These are phyloP conservation scores for Hanseniaspora valbyensis DNA, from an alignment of 805 yeast genomes.

Conservation along the genomic window DNA sequence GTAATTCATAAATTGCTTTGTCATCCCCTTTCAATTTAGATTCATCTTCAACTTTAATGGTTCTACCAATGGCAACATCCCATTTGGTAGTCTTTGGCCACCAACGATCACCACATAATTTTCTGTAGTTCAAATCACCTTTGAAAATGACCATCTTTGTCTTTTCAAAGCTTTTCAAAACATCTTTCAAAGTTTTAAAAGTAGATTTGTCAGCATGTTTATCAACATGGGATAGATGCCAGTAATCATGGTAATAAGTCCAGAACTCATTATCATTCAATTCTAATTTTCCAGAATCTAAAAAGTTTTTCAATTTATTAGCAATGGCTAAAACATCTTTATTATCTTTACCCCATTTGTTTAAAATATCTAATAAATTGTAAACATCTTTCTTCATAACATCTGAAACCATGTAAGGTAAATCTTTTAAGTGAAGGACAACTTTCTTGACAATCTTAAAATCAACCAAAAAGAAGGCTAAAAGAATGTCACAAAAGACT, in stretches of 20 bases:
- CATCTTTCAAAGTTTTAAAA: conserved; percentile 43
- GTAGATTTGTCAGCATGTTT: conserved; percentile 37
- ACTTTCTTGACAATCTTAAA: conserved; percentile 52
- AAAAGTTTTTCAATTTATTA: conserved; percentile 35
- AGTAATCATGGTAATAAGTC: conserved; percentile 70
- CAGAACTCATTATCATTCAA: conserved; percentile 64
- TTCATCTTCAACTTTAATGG: neutral
- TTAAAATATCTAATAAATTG: neutral
- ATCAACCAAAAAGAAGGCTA: conserved; percentile 59
- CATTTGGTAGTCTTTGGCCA: conserved; percentile 83
- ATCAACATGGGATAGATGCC: conserved; percentile 46
- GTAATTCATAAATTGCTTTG: conserved; percentile 18
- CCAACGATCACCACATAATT: conserved; percentile 76
- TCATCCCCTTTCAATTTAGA: neutral
- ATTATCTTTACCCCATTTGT: conserved; percentile 9
- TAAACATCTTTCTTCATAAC: conserved; percentile 75
- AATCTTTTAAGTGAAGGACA: conserved; percentile 73
- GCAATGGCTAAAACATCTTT: conserved; percentile 41
- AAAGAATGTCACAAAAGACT: conserved; percentile 70
- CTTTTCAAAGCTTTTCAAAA: conserved; percentile 20
- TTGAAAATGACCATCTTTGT: conserved; percentile 63
- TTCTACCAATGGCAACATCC: conserved; percentile 46
- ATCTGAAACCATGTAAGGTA: conserved; percentile 98
- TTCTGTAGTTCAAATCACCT: conserved; percentile 94
- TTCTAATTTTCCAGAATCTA: conserved; percentile 37